Base-by-base conservation (phyloP, 495 filamentous ascomycete species). In the Jackrogersella multiformis region DNA sequence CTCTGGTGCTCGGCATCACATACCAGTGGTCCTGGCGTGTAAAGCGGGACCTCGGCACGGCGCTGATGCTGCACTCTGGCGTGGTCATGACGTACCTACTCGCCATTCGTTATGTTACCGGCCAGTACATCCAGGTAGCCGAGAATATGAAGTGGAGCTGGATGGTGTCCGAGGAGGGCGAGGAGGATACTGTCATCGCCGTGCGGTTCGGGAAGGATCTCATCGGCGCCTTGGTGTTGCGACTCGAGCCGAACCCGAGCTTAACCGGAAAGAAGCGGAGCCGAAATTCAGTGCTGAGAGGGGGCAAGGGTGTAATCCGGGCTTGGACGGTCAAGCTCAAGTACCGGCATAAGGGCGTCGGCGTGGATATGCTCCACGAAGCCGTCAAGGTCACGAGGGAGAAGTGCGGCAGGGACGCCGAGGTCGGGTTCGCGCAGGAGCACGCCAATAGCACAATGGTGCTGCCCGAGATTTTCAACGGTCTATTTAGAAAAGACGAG, bases 291-390 rank as follows among this genome's bases (percentile, higher is more conserved):
- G 49, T 73, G 64, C 67, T 73, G 16, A 71, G 66, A 35, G 85
- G 79, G 8, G 85, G 80, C 24, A 73, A 76, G 52, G 84, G 81
- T 3, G 76, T 90, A 15, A 87, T 94, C 45, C 80, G 89, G 20
- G 92, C 89, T 0, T 94, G 92, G 90, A 91, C 92, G 2, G 89
- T 92, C 0, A 81, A 83, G 72, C 62, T 86, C 61, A 79, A 75
- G 65, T 94, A 91, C 73, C 82, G 93, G 10, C 77, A 84, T 4
- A 80, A 81, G 53, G 92, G 92, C 0, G 76, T 96, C 6, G 93
- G 92, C 3, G 78, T 70, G 13, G 88, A 84, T 21, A 76, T 97
- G 73, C 76, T 96, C 54, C 83, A 89, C 55, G 85, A 88, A 64
- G 89, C 87, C 2, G 86, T 91, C 0, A 77, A 75, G 57, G 58